Conservation (phyloP, 2,329 filamentous ascomycete genomes). For the Chalaropsis ovoidea region DNA sequence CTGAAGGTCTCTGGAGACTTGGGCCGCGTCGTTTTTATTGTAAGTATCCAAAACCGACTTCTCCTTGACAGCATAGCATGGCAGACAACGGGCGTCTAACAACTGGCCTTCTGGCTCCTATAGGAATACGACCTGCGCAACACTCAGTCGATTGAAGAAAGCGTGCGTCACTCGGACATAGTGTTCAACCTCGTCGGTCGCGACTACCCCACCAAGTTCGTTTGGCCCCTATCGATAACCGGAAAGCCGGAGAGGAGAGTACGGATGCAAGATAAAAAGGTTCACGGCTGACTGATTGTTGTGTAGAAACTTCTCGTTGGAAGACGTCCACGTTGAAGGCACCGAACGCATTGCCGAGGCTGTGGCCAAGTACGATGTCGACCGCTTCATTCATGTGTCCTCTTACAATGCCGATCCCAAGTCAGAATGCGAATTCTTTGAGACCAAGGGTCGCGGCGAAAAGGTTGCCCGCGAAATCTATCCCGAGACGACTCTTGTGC, state of each 20-base stretch:
- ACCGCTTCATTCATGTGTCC: conserved; percentile 92
- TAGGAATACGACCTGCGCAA: conserved; percentile 93
- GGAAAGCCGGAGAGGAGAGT: background rate
- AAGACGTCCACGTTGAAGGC: conserved; percentile 88
- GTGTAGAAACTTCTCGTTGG: conserved; percentile 75
- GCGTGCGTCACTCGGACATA: conserved; percentile 90
- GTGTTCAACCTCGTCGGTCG: conserved; percentile 94
- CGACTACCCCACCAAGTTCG: conserved; percentile 89
- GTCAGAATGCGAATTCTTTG: conserved; percentile 79
- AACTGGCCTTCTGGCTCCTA: background rate
- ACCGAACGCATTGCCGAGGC: conserved; percentile 86
- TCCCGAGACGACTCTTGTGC: conserved; percentile 93
- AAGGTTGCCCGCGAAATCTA: conserved; percentile 76
- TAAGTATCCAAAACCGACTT: conserved; percentile 34
- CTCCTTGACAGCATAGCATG: background rate
- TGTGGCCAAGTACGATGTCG: conserved; percentile 93
- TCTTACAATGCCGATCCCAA: conserved; percentile 78
- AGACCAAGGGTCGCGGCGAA: conserved; percentile 81
- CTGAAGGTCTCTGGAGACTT: conserved; percentile 93
- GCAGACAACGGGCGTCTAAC: background rate
- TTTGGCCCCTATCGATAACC: conserved; percentile 21
- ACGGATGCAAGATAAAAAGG: background rate
- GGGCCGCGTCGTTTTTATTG: conserved; percentile 77
- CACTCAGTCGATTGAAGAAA: conserved; percentile 90
- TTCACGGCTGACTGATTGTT: background rate